Evolutionary conservation across 2,329 filamentous ascomycete species (phyloP), one percentile per base, ranked within the genome.

Genomic region (Purpureocillium lavendulum): DNA sequence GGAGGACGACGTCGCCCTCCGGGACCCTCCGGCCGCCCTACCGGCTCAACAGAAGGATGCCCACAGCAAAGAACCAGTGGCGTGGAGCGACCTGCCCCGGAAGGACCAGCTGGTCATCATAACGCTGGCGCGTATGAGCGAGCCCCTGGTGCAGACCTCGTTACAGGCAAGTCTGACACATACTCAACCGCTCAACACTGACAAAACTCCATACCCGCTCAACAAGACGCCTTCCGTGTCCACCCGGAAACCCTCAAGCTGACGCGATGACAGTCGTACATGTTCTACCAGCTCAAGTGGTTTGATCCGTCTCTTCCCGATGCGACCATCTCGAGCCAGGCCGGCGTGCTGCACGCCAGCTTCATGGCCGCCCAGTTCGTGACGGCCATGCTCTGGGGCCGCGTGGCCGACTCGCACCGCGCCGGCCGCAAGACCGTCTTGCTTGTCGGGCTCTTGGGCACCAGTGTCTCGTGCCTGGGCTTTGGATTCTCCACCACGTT

Each of bases 251-350:
- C 14, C 14, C 11, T 21, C 17, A 5, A 14, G 8, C 34, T 45
- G 28, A 38, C 26, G 24, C 24, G 3, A 2, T 34, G 17, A 37
- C 65, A 84, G 60, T 75, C 84, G 2, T 94, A 94, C 60, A 80
- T 94, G 69, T 94, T 87, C 62, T 94, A 90, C 60, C 86, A 92
- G 58, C 74, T 95, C n/a, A 80, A 78, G 49, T 90, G 82, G 42
- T 90, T 94, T 50, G 65, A 75, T 42, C 64, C 69, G 0, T 60
- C 52, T 9, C 62, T 76, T 12, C 60, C 75, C 0, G 66, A 73
- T 48, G 71, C 84, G 17, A 78, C 74, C 2, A 88, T 94, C 48
- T 77, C 87, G 0, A 71, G 73, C 15, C 87, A 92, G 57, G 84
- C 84, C 1, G 87, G 87, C 30, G 64, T 94, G 3, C 67, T 94